These are phyloP conservation scores for Didymella glomerata DNA, from an alignment of 2,329 filamentous ascomycete species.

Conservation along the genomic window DNA sequence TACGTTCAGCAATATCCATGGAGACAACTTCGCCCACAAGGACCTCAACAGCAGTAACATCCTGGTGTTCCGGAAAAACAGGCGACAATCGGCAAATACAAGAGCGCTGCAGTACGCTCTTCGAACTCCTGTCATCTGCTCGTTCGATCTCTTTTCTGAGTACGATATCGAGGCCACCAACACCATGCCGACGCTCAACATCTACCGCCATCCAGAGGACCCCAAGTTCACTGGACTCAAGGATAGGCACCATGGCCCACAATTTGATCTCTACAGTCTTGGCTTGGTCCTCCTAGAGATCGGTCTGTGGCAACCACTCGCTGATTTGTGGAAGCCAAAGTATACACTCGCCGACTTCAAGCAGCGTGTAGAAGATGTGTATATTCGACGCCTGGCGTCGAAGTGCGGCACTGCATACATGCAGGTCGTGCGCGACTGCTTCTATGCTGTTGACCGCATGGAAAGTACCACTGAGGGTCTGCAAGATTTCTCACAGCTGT, in stretches of 20 bases:
- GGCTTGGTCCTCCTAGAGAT: slow-evolving; percentile 77
- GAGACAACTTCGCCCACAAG: slow-evolving; percentile 73
- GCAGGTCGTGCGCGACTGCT: slow-evolving; percentile 76
- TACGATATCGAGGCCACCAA: slow-evolving; percentile 57
- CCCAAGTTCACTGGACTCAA: slow-evolving; percentile 48
- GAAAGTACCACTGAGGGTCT: slow-evolving; percentile 42
- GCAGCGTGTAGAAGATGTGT: slow-evolving; percentile 68
- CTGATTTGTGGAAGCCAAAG: slow-evolving; percentile 66
- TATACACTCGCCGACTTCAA: slow-evolving; percentile 69
- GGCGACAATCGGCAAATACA: slow-evolving; percentile 57
- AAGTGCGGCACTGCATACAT: slow-evolving; percentile 78
- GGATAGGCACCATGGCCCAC: slow-evolving; percentile 38
- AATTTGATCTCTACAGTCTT: slow-evolving; percentile 75
- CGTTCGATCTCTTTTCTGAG: slow-evolving; percentile 76
- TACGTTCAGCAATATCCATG: slow-evolving; percentile 77
- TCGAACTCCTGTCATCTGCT: slow-evolving; percentile 73
- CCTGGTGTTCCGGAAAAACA: slow-evolving; percentile 65
- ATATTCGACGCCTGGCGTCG: slow-evolving; percentile 69
- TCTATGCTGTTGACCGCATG: slow-evolving; percentile 69
- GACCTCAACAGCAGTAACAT: slow-evolving; percentile 74
- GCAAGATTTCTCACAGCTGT: slow-evolving; percentile 44
- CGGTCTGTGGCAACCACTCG: slow-evolving; percentile 76
- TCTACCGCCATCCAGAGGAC: slow-evolving; percentile 73
- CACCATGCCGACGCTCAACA: slow-evolving; percentile 59
- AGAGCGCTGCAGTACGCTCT: slow-evolving; percentile 62